Base-by-base conservation (phyloP, 371 early-diverging fungal species). In the Conidiobolus incongruus region DNA sequence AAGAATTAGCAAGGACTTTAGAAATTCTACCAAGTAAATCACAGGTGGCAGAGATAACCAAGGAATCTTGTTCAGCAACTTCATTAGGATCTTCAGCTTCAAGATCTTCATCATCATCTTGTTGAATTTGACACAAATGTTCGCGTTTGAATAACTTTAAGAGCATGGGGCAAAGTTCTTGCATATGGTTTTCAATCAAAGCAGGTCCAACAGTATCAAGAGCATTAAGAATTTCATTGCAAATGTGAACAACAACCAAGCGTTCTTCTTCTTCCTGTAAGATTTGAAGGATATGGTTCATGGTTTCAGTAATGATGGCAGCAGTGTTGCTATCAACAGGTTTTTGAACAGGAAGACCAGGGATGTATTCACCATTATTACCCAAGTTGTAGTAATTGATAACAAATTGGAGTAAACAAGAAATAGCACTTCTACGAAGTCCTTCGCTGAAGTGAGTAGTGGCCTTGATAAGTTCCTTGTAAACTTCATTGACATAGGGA, bases 71-170 rank as follows among this genome's bases (percentile, higher is more conserved):
- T 49, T 88, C 88, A 1, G 83, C 78, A 49, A 77, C 67, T 40
- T 85, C 86, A 44, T 81, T 84, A 49, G 76, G 67, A 38, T 86
- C 86, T 40, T 82, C 88, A 22, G 77, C 77, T 40, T 75, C 84
- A 24, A 67, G 60, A 6, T 66, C 75, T 17, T 59, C 66, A 19
- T 79, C 75, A 26, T 81, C 83, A 11, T 55, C 67, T 48, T 81
- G 80, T 29, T 59, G 54, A 22, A 53, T 41, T 55, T 90, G 90
- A 46, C 87, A 87, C 20, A 68, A 54, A 6, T 85, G 77, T 53
- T 76, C 71, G 59, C 78, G 76, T 43, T 82, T 72, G 41, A 89
- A 74, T 11, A 87, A 66, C 37, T 69, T 58, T 7, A 79, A 56
- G 31, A 82, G 33, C 29, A 65, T 55, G 29, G 60, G 64, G 1